Evolutionary conservation across 1,284 basidiomycete genomes (phyloP).

Genomic region (Moniliella sp.): DNA sequence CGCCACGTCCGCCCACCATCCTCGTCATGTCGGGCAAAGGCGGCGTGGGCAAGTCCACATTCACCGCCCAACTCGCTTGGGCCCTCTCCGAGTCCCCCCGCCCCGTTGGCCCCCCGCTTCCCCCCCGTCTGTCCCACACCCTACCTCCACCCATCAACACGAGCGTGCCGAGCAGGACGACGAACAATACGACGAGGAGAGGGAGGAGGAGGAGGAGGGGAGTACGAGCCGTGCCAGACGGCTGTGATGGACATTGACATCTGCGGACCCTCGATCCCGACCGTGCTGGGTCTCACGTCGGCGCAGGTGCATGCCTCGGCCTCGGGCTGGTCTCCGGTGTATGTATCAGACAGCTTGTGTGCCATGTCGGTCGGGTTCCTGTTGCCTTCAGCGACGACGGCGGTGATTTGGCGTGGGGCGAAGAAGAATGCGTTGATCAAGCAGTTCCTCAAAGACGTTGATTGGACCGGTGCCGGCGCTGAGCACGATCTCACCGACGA

Average conservation of each 20-base stretch:
- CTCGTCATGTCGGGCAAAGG: constrained; percentile 87
- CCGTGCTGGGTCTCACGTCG: constrained; percentile 71
- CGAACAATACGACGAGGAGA: constrained; percentile 1
- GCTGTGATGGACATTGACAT: constrained; percentile 98
- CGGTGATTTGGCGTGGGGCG: constrained; percentile 95
- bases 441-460: constrained; percentile 95
- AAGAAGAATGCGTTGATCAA: constrained; percentile 98
- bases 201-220: constrained; percentile 1
- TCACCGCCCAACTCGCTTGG: constrained; percentile 86
- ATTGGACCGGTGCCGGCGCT: constrained; percentile 45
- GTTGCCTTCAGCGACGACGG: constrained; percentile 65
- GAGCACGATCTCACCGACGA: no score
- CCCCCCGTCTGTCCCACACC: no score
- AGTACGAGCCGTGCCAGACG: constrained; percentile 45
- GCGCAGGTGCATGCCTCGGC: constrained; percentile 73
- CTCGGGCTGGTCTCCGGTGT: constrained; percentile 90
- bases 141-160: no score
- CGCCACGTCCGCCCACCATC: constrained; percentile 62
- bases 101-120: no score
- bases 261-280: constrained; percentile 91
- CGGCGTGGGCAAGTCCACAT: constrained; percentile 93
- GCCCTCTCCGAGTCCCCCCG: no score
- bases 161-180: background rate
- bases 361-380: constrained; percentile 97
- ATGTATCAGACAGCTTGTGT: constrained; percentile 80